A percentile compares a stretch with the other conserved stretches of the same genome.
These are phyloP conservation scores for Alternaria gaisen DNA, from an alignment of 2,329 filamentous ascomycete genomes.

Conservation along the genomic window DNA sequence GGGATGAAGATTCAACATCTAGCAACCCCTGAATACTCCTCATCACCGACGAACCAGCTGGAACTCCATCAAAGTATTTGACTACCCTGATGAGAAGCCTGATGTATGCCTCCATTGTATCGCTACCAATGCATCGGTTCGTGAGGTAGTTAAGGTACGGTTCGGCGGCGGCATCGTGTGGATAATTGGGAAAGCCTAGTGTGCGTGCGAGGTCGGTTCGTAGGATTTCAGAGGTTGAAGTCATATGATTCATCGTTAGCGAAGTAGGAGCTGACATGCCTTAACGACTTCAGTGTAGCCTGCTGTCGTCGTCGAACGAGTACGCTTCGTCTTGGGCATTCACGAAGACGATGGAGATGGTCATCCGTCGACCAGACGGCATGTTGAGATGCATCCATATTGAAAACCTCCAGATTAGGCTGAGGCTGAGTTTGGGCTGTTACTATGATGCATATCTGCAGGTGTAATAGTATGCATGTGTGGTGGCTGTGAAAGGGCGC, in stretches of 20 bases:
- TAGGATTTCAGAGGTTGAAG: not conserved
- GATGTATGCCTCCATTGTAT: slow-evolving; percentile 18
- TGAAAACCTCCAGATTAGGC: not conserved
- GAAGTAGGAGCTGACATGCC: not conserved
- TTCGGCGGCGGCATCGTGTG: slow-evolving; percentile 11
- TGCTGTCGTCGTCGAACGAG: not conserved
- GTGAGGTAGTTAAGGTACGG: slow-evolving; percentile 34
- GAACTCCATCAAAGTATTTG: not conserved
- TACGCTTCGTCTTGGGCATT: not conserved
- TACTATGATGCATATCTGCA: not conserved
- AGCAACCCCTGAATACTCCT: not conserved
- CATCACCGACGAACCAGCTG: not conserved
- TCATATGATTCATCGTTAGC: accelerated
- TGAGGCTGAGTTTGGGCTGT: not conserved
- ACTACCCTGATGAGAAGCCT: not conserved
- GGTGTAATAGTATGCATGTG: not conserved
- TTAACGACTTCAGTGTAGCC: not conserved
- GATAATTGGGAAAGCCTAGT: slow-evolving; percentile 20
- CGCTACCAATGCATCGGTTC: slow-evolving; percentile 19
- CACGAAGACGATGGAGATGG: not conserved
- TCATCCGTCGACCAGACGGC: not conserved
- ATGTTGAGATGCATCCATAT: no score
- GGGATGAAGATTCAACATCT: not conserved
- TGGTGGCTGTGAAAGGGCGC: not conserved
- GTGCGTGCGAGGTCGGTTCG: slow-evolving; percentile 17